phyloP scores from a whole-genome alignment of 148 eudicot species.

The Oxyria digyna region DNA sequence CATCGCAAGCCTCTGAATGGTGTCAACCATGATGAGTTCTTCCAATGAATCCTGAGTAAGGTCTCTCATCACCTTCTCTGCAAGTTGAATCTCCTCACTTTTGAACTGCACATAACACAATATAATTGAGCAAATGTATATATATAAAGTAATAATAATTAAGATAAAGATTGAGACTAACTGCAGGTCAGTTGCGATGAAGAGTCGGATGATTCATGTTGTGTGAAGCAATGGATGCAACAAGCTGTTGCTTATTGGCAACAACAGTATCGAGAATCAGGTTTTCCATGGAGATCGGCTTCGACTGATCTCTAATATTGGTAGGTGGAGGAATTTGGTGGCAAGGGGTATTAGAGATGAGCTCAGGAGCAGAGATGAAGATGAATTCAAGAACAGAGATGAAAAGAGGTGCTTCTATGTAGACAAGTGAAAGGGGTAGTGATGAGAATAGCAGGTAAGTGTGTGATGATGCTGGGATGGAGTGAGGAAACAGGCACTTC shows the following conservation, averaged over 20 bases:
- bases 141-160: neutral
- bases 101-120: neutral
- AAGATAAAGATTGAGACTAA: neutral
- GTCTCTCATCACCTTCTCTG: constrained; percentile 7
- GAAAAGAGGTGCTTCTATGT: neutral
- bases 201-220: neutral
- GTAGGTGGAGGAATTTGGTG: neutral
- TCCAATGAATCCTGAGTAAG: neutral
- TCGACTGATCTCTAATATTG: neutral
- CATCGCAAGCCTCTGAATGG: constrained; percentile 11
- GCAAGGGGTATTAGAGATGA: neutral
- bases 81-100: neutral
- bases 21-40: constrained; percentile 19
- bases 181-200: neutral
- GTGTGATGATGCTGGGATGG: neutral
- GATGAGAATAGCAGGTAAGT: neutral
- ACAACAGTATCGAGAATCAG: neutral
- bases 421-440: neutral
- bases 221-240: neutral
- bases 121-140: neutral
- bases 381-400: neutral
- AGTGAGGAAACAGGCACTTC: neutral
- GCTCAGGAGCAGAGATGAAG: neutral
- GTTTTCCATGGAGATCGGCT: neutral
- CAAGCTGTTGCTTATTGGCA: neutral